Conservation (phyloP, 2,329 filamentous ascomycete species). For the Drechslerella coelobrocha region DNA sequence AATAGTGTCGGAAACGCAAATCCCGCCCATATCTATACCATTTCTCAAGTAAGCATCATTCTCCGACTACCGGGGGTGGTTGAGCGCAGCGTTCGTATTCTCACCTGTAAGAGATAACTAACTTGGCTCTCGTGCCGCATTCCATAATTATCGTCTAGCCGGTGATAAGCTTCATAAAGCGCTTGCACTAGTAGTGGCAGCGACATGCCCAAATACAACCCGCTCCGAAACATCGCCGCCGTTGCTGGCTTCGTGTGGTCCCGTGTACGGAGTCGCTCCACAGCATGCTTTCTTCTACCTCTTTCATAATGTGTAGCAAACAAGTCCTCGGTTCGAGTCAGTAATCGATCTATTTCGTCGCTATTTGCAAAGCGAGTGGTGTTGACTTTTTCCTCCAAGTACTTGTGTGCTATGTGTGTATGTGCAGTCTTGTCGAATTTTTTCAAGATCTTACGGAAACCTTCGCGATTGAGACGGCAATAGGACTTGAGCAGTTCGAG, state of each 20-base stretch:
- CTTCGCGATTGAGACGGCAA: slow-evolving; percentile 85
- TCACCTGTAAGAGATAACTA: slow-evolving; percentile 57
- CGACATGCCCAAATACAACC: slow-evolving; percentile 71
- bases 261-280: slow-evolving; percentile 77
- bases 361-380: slow-evolving; percentile 90
- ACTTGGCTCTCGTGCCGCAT: slow-evolving; percentile 56
- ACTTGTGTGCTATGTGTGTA: slow-evolving; percentile 76
- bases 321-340: slow-evolving; percentile 83
- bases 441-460: slow-evolving; percentile 97
- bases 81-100: not conserved
- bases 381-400: slow-evolving; percentile 90
- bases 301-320: slow-evolving; percentile 94
- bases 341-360: slow-evolving; percentile 79
- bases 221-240: slow-evolving; percentile 67
- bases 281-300: slow-evolving; percentile 89
- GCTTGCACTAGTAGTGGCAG: slow-evolving; percentile 72
- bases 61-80: not conserved
- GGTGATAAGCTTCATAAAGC: slow-evolving; percentile 56
- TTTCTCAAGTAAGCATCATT: not conserved
- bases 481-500: slow-evolving; percentile 93
- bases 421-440: slow-evolving; percentile 94
- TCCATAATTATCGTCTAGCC: slow-evolving; percentile 24
- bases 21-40: slow-evolving; percentile 89
- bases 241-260: slow-evolving; percentile 66
- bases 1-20: slow-evolving; percentile 85